phyloP scores from a whole-genome alignment of 345 rosid genomes.

The Ceriops decandra region DNA sequence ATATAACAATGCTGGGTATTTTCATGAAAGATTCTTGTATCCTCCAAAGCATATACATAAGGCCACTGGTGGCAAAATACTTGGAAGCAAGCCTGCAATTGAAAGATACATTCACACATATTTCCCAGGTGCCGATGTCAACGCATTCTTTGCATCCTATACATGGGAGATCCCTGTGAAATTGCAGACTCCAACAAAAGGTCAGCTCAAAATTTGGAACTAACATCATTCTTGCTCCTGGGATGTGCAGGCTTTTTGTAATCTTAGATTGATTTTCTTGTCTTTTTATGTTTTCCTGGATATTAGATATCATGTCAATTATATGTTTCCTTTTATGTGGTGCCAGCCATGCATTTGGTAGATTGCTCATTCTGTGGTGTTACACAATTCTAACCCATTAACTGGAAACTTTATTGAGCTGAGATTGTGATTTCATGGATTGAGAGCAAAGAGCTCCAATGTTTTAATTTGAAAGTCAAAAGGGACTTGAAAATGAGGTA shows the following conservation, averaged over 20 bases:
- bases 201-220: conserved; percentile 4
- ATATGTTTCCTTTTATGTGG: too few relatives aligned
- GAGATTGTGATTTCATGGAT: neutral
- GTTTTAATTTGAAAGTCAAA: neutral
- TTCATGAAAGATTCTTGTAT: conserved; percentile 41
- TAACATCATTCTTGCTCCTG: too few relatives aligned
- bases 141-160: conserved; percentile 27
- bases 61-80: neutral
- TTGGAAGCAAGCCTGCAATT: conserved; percentile 21
- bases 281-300: too few relatives aligned
- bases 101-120: conserved; percentile 8
- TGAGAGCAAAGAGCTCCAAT: neutral
- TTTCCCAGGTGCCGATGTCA: conserved; percentile 20
- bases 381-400: neutral
- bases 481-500: neutral
- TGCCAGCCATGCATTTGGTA: too few relatives aligned
- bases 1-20: conserved; percentile 31
- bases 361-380: too few relatives aligned
- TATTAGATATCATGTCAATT: too few relatives aligned
- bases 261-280: too few relatives aligned
- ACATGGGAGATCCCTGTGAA: conserved; percentile 28
- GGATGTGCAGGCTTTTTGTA: too few relatives aligned
- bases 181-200: conserved; percentile 11
- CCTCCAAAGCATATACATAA: conserved; percentile 13
- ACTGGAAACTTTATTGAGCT: neutral